A percentile compares a stretch with the other conserved stretches of the same genome.
phyloP scores from a whole-genome alignment of 495 filamentous ascomycete species.

The Entonaema liquescens region DNA sequence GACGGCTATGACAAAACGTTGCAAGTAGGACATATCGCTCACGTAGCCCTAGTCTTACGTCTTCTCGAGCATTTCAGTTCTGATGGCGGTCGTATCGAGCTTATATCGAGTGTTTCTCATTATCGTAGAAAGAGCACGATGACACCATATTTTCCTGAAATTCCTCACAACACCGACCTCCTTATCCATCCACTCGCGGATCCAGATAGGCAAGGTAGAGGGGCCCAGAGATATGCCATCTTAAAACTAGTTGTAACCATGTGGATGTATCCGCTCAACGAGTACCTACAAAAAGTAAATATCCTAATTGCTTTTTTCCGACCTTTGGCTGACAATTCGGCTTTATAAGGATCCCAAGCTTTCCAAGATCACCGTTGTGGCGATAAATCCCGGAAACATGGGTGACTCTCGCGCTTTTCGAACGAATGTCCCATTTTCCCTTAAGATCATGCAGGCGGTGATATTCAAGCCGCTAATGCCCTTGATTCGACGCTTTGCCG shows the following conservation, averaged over 20 bases:
- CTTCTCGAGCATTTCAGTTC: slow-evolving; percentile 51
- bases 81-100: slow-evolving; percentile 51
- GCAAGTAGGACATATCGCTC: slow-evolving; percentile 54
- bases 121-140: slow-evolving; percentile 50
- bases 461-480: slow-evolving; percentile 46
- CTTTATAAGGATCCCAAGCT: slow-evolving; percentile 41
- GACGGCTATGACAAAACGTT: slow-evolving; percentile 56
- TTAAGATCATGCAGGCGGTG: slow-evolving; percentile 31
- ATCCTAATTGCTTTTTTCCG: background rate
- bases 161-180: slow-evolving; percentile 20
- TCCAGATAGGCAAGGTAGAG: slow-evolving; percentile 15
- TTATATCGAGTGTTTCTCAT: slow-evolving; percentile 50
- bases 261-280: slow-evolving; percentile 56
- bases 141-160: slow-evolving; percentile 12
- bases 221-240: slow-evolving; percentile 49
- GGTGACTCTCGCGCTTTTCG: slow-evolving; percentile 53
- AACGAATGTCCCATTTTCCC: slow-evolving; percentile 48
- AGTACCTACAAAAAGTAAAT: slow-evolving; percentile 47
- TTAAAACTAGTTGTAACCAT: slow-evolving; percentile 52
- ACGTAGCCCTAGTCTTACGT: slow-evolving; percentile 53
- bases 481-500: slow-evolving; percentile 25
- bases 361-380: slow-evolving; percentile 53
- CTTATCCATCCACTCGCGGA: slow-evolving; percentile 12
- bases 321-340: background rate
- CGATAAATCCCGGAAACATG: slow-evolving; percentile 57